phyloP scores from a whole-genome alignment of 805 yeast species.

The Barnettozyma siamensis region DNA sequence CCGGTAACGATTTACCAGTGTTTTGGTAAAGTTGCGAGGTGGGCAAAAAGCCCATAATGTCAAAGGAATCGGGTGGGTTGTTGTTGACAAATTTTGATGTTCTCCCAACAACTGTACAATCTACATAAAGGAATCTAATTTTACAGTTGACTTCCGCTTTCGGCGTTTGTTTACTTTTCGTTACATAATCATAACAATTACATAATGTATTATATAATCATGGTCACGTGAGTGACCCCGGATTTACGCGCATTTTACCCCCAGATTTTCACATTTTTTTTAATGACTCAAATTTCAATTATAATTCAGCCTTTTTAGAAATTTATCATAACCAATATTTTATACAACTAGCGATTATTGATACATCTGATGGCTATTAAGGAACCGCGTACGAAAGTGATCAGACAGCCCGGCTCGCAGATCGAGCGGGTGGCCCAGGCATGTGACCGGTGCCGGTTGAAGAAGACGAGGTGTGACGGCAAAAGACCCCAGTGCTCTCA shows the following conservation, averaged over 20 bases:
- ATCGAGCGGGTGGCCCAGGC: constrained; percentile 80
- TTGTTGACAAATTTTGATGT: no score
- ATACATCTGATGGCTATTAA: background rate
- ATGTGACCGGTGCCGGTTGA: constrained; percentile 82
- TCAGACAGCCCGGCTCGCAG: constrained; percentile 62
- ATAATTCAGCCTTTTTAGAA: no score
- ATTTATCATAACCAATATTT: no score
- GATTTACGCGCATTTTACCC: background rate
- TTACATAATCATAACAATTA: background rate
- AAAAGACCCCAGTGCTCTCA: constrained; percentile 67
- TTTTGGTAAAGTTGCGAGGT: no score
- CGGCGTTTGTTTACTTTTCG: background rate
- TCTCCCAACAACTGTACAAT: no score
- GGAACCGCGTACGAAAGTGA: constrained; percentile 37
- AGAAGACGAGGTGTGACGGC: constrained; percentile 77
- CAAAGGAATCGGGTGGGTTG: no score
- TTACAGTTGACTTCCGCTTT: no score
- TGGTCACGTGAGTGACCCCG: background rate
- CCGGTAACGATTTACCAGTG: background rate
- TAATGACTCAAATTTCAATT: background rate
- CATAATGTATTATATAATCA: no score
- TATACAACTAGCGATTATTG: no score
- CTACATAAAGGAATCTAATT: no score
- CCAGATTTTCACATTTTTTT: background rate
- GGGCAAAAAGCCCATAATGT: no score